A percentile compares a stretch with the other conserved stretches of the same genome.
Conservation (phyloP, 1,139 yeast species). For the Geotrichum armillariae region DNA sequence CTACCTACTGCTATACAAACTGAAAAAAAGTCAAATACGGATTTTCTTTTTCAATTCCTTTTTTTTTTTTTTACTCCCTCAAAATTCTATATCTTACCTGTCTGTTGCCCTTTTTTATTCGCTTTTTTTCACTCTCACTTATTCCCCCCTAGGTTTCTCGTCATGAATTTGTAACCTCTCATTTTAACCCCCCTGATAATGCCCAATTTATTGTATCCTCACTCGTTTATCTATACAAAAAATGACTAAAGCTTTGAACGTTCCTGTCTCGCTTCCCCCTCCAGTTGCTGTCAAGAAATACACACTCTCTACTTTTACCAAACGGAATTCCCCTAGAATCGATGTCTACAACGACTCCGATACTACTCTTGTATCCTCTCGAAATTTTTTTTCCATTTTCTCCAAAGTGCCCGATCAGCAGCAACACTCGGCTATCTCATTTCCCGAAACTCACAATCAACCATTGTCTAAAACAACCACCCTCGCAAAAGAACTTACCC, state of each 20-base stretch:
- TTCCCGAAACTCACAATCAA: background rate
- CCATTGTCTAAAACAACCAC: background rate
- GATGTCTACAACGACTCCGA: background rate
- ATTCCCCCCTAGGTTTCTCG: background rate
- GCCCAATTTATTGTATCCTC: too few relatives aligned
- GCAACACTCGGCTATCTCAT: background rate
- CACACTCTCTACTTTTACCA: background rate
- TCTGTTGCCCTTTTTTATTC: background rate
- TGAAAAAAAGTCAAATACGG: too few relatives aligned
- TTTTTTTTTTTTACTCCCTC: too few relatives aligned
- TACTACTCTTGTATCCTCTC: background rate
- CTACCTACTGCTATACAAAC: too few relatives aligned
- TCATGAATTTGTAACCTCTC: background rate
- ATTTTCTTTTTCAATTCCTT: too few relatives aligned
- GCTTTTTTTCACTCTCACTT: background rate
- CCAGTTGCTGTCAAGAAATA: background rate
- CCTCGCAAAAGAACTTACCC: background rate
- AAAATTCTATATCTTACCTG: background rate
- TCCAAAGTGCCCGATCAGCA: background rate
- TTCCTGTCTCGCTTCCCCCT: background rate
- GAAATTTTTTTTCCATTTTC: conserved; percentile 5
- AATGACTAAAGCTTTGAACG: background rate
- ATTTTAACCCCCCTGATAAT: background rate
- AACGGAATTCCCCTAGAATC: background rate
- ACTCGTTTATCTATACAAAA: background rate